A percentile compares a stretch with the other conserved stretches of the same genome.
Conservation (phyloP, 1,139 yeast species). For the Pichiaceae sp. region DNA sequence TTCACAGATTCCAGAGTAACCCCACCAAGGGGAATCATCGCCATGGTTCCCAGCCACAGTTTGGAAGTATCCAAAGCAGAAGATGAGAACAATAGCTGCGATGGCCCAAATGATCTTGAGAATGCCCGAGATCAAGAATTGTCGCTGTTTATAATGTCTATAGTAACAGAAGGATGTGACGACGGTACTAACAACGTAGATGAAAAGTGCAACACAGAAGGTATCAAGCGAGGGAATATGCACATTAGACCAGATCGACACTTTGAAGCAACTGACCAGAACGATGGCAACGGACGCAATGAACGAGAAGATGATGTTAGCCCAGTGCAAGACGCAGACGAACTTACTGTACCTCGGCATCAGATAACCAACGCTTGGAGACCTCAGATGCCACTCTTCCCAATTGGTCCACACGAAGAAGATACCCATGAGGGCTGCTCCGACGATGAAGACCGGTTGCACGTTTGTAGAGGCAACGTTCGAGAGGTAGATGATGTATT, state of each 20-base stretch:
- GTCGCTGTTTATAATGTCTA: conserved; percentile 21
- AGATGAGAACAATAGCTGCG: conserved; percentile 63
- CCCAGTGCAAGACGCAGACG: conserved; percentile 42
- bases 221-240: conserved; percentile 68
- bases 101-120: conserved; percentile 58
- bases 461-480: conserved; percentile 81
- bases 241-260: conserved; percentile 45
- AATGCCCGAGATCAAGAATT: conserved; percentile 42
- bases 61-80: conserved; percentile 53
- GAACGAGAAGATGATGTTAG: conserved; percentile 43
- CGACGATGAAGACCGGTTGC: conserved; percentile 76
- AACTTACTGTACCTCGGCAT: conserved; percentile 42
- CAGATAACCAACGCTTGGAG: conserved; percentile 34
- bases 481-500: conserved; percentile 52
- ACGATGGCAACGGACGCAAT: conserved; percentile 74
- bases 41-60: conserved; percentile 26
- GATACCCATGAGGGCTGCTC: conserved; percentile 71
- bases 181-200: conserved; percentile 55
- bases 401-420: conserved; percentile 61
- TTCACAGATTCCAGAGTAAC: conserved; percentile 59
- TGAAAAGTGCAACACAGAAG: conserved; percentile 63
- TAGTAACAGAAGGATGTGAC: conserved; percentile 58
- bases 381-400: conserved; percentile 51
- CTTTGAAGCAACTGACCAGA: conserved; percentile 65
- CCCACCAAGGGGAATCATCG: conserved; percentile 17